Conservation (phyloP, 2,329 filamentous ascomycete species). For the Penicillium sp. region DNA sequence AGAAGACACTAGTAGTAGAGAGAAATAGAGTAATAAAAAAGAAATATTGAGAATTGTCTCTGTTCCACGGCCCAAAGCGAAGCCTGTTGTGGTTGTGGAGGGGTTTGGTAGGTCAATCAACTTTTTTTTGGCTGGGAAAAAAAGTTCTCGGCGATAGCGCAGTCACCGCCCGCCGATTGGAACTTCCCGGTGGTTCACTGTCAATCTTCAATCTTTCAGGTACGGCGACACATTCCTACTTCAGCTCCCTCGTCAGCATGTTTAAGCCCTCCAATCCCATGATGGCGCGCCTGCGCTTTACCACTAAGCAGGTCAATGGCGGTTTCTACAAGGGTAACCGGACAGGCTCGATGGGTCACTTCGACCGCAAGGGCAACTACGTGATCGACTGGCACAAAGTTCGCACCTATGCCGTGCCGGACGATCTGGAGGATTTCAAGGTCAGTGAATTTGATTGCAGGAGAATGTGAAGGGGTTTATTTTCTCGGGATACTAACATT, state of each 20-base stretch:
- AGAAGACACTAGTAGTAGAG: not conserved
- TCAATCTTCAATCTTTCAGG: slow-evolving; percentile 13
- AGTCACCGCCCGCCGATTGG: slow-evolving; percentile 26
- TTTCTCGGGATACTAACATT: slow-evolving; percentile 12
- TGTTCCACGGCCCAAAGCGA: slow-evolving; percentile 8
- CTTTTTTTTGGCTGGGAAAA: slow-evolving; percentile 39
- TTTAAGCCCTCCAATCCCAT: slow-evolving; percentile 57
- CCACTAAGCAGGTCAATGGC: slow-evolving; percentile 89
- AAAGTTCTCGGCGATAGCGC: slow-evolving; percentile 41
- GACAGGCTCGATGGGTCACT: slow-evolving; percentile 84
- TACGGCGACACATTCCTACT: slow-evolving; percentile 23
- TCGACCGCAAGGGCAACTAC: slow-evolving; percentile 66
- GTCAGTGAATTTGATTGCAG: slow-evolving; percentile 49
- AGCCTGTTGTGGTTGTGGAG: slow-evolving; percentile 13
- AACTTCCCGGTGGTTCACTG: slow-evolving; percentile 27
- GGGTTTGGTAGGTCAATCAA: slow-evolving; percentile 22
- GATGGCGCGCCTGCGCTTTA: slow-evolving; percentile 75
- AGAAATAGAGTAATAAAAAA: not conserved
- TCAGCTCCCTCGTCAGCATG: slow-evolving; percentile 32
- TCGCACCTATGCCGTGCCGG: slow-evolving; percentile 83
- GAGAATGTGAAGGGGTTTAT: not conserved
- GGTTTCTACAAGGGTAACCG: slow-evolving; percentile 98
- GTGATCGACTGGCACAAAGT: slow-evolving; percentile 84
- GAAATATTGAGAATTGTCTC: slow-evolving; percentile 7
- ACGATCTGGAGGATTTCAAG: slow-evolving; percentile 70